Evolutionary conservation across 2,329 filamentous ascomycete genomes (phyloP).

Genomic region (Pseudogymnoascus verrucosus): DNA sequence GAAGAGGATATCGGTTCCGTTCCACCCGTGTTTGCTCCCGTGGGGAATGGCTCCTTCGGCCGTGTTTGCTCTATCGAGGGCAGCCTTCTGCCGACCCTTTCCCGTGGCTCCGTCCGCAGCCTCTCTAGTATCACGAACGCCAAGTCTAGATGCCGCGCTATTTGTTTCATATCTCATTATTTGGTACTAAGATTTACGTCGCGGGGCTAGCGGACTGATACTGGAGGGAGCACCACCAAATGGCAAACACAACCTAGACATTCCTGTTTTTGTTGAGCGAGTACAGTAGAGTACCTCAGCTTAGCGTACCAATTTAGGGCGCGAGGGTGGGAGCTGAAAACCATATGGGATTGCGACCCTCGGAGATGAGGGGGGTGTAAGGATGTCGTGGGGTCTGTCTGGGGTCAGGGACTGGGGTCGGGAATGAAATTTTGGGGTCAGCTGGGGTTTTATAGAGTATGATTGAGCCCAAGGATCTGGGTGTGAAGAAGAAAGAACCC

Average conservation of each 20-base stretch:
- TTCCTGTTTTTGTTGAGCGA: background rate
- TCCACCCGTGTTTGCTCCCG: background rate
- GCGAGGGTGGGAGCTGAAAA: background rate
- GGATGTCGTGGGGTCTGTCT: background rate
- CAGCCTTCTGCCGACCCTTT: background rate
- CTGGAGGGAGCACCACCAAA: background rate
- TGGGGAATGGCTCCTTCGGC: background rate
- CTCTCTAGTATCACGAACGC: background rate
- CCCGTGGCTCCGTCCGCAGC: background rate
- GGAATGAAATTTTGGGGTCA: background rate
- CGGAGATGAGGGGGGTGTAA: conserved; percentile 3
- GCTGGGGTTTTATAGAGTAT: background rate
- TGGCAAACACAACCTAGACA: background rate
- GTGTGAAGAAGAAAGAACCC: background rate
- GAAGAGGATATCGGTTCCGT: background rate
- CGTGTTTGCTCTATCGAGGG: background rate
- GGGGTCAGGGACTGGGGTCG: background rate
- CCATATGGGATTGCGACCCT: background rate
- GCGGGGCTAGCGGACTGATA: background rate
- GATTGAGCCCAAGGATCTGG: background rate
- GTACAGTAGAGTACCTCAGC: background rate
- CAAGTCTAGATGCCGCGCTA: background rate
- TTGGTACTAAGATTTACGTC: background rate
- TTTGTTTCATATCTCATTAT: background rate
- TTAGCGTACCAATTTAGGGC: background rate